phyloP scores from a whole-genome alignment of 192 early-diverging fungal species.

The Coemansia sp. region DNA sequence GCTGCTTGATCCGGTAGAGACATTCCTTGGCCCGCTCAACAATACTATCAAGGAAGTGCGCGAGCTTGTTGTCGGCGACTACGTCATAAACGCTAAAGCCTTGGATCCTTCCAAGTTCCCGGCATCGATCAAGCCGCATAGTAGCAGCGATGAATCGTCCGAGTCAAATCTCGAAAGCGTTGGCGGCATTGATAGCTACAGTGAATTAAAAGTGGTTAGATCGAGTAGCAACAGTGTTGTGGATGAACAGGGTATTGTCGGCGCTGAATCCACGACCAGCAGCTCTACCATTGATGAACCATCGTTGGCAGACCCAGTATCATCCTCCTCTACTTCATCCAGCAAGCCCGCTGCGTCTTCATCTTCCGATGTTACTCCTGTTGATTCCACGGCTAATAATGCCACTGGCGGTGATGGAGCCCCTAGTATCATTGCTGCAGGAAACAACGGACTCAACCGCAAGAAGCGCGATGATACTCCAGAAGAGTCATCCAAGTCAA shows the following conservation, averaged over 20 bases:
- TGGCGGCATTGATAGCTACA: too few relatives aligned
- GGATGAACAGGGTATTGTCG: not conserved
- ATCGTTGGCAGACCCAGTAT: not conserved
- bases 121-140: not conserved
- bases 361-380: not conserved
- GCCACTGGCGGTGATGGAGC: not conserved
- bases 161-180: not conserved
- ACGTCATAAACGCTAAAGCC: slow-evolving; percentile 30
- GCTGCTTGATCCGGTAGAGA: slow-evolving; percentile 17
- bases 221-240: not conserved
- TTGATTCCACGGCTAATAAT: not conserved
- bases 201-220: too few relatives aligned
- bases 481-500: not conserved
- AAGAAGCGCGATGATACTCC: not conserved
- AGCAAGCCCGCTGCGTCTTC: not conserved
- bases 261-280: not conserved
- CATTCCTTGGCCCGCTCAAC: slow-evolving; percentile 34
- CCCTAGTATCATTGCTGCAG: not conserved
- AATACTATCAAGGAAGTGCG: slow-evolving; percentile 25
- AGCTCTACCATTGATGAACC: not conserved
- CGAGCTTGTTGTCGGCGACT: slow-evolving; percentile 36
- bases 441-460: slow-evolving; percentile 7
- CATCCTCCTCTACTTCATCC: not conserved
- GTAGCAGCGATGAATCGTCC: not conserved
- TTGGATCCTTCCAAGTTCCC: slow-evolving; percentile 31